Conservation (phyloP, 345 rosid species). For the Barbarea vulgaris region DNA sequence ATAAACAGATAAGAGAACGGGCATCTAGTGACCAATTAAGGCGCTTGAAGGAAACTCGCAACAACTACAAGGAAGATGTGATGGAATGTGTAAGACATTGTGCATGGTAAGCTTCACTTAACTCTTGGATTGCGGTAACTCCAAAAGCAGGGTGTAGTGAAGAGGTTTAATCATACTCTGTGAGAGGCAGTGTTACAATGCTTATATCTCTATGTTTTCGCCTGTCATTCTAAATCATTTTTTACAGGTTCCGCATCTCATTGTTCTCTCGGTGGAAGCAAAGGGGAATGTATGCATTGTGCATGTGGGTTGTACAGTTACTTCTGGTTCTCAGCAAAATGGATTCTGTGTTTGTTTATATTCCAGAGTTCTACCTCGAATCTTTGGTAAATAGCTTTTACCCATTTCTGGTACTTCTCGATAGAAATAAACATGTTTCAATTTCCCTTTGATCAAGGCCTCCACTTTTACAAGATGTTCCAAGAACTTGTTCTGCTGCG, state of each 20-base stretch:
- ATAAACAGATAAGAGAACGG: constrained; percentile 84
- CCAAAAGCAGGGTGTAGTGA: neutral
- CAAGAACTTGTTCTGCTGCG: neutral
- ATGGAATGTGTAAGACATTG: constrained; percentile 86
- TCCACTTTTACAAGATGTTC: constrained; percentile 4
- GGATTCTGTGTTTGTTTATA: constrained; percentile 75
- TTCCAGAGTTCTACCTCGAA: constrained; percentile 93
- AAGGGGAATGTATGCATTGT: constrained; percentile 96
- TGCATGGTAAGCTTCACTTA: constrained; percentile 63
- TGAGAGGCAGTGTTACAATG: constrained; percentile 5
- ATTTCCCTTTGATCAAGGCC: neutral
- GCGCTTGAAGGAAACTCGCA: constrained; percentile 92
- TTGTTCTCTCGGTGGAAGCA: constrained; percentile 95
- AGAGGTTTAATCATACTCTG: neutral
- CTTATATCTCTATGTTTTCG: constrained; percentile 22
- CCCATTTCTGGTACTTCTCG: neutral
- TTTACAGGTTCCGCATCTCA: constrained; percentile 79
- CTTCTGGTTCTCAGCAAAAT: constrained; percentile 85
- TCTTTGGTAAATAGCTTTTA: constrained; percentile 63
- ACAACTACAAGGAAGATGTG: constrained; percentile 78
- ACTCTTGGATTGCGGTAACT: constrained; percentile 6
- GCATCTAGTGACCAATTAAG: constrained; percentile 67
- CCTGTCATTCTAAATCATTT: constrained; percentile 19
- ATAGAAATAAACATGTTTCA: neutral
- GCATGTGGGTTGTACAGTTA: constrained; percentile 93